Evolutionary conservation across 1,284 basidiomycete species (phyloP).

Genomic region (Singerocomus inundabilis): DNA sequence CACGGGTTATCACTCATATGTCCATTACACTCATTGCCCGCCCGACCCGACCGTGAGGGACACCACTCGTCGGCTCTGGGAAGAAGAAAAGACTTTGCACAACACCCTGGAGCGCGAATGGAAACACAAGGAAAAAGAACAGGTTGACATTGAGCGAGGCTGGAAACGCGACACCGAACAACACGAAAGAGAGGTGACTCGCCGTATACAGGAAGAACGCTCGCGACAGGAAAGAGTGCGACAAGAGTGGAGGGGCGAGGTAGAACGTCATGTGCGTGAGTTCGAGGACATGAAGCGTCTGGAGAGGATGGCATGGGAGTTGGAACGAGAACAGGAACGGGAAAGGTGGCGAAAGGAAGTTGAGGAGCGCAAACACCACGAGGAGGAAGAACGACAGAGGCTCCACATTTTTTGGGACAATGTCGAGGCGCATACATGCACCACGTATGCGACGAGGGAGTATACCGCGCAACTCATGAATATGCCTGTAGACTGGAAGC

Average conservation of each 20-base stretch:
- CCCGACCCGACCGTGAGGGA: conserved; percentile 1
- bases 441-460: conserved; percentile 27
- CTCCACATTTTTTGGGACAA: conserved; percentile 14
- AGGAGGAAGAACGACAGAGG: not conserved
- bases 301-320: too few relatives aligned
- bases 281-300: not conserved
- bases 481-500: not conserved
- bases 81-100: not conserved
- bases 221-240: conserved; percentile 14
- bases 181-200: conserved; percentile 7
- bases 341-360: too few relatives aligned
- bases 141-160: not conserved
- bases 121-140: not conserved
- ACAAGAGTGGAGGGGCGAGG: conserved; percentile 5
- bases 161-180: not conserved
- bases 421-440: conserved; percentile 25
- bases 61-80: conserved; percentile 1
- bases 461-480: conserved; percentile 28
- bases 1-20: not conserved
- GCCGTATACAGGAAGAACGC: conserved; percentile 8
- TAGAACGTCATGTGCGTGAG: not conserved
- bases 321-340: too few relatives aligned
- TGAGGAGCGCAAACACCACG: too few relatives aligned
- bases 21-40: conserved; percentile 1
- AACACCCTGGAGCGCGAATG: not conserved